phyloP scores from a whole-genome alignment of 2,329 filamentous ascomycete genomes.

The Colletotrichum zoysiae region DNA sequence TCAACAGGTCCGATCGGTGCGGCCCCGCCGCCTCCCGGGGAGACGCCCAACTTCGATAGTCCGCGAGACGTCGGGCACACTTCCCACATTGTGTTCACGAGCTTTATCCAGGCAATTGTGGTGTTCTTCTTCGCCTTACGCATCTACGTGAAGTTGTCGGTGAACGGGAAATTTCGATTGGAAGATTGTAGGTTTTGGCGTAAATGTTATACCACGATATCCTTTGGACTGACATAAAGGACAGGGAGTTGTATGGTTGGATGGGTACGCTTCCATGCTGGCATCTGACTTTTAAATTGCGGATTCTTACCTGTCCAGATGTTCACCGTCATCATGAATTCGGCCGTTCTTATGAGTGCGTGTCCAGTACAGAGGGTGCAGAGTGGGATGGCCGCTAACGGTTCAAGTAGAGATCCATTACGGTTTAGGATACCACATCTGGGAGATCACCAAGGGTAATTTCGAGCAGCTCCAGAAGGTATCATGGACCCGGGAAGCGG shows the following conservation, averaged over 20 bases:
- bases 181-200: conserved; percentile 35
- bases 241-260: conserved; percentile 35
- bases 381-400: not conserved
- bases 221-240: not conserved
- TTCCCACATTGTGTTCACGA: conserved; percentile 25
- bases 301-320: conserved; percentile 19
- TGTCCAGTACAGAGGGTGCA: not conserved
- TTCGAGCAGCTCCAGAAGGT: conserved; percentile 29
- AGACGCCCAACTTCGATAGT: conserved; percentile 36
- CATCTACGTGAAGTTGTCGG: conserved; percentile 31
- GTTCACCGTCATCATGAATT: conserved; percentile 32
- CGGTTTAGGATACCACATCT: conserved; percentile 30
- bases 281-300: not conserved
- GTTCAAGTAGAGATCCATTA: conserved; percentile 18
- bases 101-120: conserved; percentile 15
- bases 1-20: conserved; percentile 30
- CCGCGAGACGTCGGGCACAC: conserved; percentile 32
- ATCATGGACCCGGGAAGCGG: not conserved
- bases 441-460: conserved; percentile 30
- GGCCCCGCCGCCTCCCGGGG: conserved; percentile 36
- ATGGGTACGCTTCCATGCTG: conserved; percentile 23
- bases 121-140: conserved; percentile 31
- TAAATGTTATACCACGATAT: not conserved
- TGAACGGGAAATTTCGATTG: conserved; percentile 30
- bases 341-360: conserved; percentile 32